Conservation (phyloP, 2,329 filamentous ascomycete genomes). For the Mollisiaceae sp. region DNA sequence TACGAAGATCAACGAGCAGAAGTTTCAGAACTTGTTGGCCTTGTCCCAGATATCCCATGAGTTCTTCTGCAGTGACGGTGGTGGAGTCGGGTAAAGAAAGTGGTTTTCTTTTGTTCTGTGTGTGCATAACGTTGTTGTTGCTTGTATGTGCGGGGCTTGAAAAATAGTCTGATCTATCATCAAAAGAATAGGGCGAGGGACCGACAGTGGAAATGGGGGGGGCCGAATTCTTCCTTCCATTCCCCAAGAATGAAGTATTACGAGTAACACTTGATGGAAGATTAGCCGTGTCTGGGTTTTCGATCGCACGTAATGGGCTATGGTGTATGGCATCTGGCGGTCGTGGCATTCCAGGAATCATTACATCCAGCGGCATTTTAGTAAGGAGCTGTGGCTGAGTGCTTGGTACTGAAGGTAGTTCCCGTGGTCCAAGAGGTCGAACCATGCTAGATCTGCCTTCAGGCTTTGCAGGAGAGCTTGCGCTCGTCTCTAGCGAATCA, state of each 20-base stretch:
- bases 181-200: conserved; percentile 30
- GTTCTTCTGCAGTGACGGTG: conserved; percentile 58
- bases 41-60: conserved; percentile 71
- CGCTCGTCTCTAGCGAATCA: conserved; percentile 34
- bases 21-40: conserved; percentile 62
- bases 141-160: conserved; percentile 24
- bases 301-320: conserved; percentile 41
- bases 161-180: conserved; percentile 36
- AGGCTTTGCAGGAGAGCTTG: conserved; percentile 7
- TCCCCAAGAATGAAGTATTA: conserved; percentile 33
- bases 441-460: conserved; percentile 17
- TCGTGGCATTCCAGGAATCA: conserved; percentile 41
- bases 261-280: conserved; percentile 37
- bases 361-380: conserved; percentile 34
- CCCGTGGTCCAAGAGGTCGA: conserved; percentile 37
- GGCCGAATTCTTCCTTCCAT: conserved; percentile 32
- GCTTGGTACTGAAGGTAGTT: conserved; percentile 39
- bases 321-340: conserved; percentile 45
- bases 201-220: conserved; percentile 36
- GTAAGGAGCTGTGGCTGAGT: conserved; percentile 25
- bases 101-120: conserved; percentile 12
- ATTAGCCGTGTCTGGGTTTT: conserved; percentile 33
- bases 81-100: conserved; percentile 32
- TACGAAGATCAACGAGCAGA: conserved; percentile 84
- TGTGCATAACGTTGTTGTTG: conserved; percentile 17